Conservation (phyloP, 176 grass and related monocot species). For the Lolium multiflorum region DNA sequence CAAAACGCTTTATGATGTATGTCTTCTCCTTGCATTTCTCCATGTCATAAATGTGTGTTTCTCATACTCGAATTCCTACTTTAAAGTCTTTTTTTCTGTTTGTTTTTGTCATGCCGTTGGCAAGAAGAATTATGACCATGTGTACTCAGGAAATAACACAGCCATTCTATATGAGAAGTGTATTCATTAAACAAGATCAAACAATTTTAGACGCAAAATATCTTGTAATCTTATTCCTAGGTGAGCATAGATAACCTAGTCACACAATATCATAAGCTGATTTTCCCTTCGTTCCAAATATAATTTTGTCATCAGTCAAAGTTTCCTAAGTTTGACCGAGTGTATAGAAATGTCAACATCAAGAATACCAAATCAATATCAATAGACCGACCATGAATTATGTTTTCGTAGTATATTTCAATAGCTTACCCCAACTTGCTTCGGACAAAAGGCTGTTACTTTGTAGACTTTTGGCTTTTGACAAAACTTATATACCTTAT, state of each 20-base stretch:
- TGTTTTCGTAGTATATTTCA: neutral
- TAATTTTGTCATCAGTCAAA: neutral
- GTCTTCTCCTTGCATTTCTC: slow-evolving; percentile 31
- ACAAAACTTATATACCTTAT: neutral
- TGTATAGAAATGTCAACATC: neutral
- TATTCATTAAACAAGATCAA: slow-evolving; percentile 1
- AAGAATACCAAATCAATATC: neutral
- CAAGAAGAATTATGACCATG: slow-evolving; percentile 26
- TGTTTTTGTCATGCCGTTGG: slow-evolving; percentile 26
- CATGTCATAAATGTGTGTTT: slow-evolving; percentile 27
- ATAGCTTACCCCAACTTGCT: neutral
- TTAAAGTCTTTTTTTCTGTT: slow-evolving; percentile 22
- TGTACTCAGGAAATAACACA: neutral
- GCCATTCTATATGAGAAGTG: neutral
- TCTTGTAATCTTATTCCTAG: neutral
- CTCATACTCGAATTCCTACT: slow-evolving; percentile 11
- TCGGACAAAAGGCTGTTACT: neutral
- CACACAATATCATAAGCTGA: slow-evolving; percentile 19
- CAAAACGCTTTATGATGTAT: slow-evolving; percentile 90
- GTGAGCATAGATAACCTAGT: slow-evolving; percentile 8
- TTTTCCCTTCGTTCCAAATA: neutral
- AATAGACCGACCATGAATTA: neutral
- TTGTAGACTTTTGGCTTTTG: neutral
- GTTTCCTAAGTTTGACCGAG: neutral
- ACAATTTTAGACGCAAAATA: slow-evolving; percentile 9